phyloP scores from a whole-genome alignment of 1,284 basidiomycete species.

The Acaromyces ingoldii region DNA sequence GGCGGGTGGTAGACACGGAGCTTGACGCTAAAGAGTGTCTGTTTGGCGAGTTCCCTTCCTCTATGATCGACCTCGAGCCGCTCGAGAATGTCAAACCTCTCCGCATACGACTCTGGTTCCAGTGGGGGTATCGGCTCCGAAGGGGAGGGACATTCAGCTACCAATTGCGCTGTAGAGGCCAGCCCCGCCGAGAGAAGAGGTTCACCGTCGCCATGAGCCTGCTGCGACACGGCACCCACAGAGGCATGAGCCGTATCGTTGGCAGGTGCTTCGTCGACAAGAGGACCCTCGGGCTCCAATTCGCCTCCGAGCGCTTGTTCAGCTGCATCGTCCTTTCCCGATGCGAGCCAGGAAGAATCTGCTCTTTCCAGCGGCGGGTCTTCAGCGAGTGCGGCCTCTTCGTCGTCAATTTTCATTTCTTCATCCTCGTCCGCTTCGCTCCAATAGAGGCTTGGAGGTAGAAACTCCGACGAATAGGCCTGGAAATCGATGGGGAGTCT shows the following conservation, averaged over 20 bases:
- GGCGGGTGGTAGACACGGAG: neutral
- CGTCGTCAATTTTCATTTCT: slow-evolving; percentile 4
- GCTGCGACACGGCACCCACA: neutral
- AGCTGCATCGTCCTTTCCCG: neutral
- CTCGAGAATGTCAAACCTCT: neutral
- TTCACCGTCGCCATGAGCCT: neutral
- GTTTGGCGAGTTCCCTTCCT: neutral
- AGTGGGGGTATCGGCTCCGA: neutral
- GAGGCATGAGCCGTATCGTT: neutral
- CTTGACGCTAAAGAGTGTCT: neutral
- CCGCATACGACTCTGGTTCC: neutral
- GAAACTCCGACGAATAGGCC: slow-evolving; percentile 1
- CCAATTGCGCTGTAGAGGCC: neutral
- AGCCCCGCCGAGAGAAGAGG: neutral
- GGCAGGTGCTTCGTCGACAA: too few relatives aligned
- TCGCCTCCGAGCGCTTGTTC: neutral
- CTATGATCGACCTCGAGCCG: neutral
- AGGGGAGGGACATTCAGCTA: neutral
- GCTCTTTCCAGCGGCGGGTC: neutral
- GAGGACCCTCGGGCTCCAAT: neutral
- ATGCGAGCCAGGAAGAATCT: neutral
- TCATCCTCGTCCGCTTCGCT: neutral
- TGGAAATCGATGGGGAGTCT: neutral
- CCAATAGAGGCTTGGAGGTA: neutral
- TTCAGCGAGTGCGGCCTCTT: neutral